These are phyloP conservation scores for Kalmanozyma brasiliensis DNA, from an alignment of 1,284 basidiomycete genomes.

Conservation along the genomic window DNA sequence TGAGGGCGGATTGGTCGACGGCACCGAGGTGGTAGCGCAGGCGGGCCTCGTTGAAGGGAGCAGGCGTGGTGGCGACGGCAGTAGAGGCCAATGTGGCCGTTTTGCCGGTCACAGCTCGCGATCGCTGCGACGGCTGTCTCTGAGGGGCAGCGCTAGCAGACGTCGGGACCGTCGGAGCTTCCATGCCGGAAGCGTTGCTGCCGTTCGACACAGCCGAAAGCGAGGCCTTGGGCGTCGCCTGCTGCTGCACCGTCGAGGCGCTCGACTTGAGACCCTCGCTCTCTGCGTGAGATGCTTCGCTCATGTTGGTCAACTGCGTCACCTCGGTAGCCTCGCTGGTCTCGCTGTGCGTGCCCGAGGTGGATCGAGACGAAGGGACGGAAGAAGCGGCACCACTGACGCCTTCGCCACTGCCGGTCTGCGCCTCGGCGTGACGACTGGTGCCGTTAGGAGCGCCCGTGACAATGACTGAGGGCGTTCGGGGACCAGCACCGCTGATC, in stretches of 20 bases:
- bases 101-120: slow-evolving; percentile 1
- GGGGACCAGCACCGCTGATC: slow-evolving; percentile 2
- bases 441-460: slow-evolving; percentile 31
- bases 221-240: slow-evolving; percentile 56
- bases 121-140: slow-evolving; percentile 19
- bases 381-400: slow-evolving; percentile 31
- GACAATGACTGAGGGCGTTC: slow-evolving; percentile 44
- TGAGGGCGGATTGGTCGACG: slow-evolving; percentile 90
- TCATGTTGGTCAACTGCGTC: slow-evolving; percentile 40
- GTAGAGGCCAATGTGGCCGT: background rate
- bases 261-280: slow-evolving; percentile 54
- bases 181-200: slow-evolving; percentile 23
- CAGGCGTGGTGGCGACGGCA: background rate
- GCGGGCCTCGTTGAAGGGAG: slow-evolving; percentile 71
- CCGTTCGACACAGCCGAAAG: slow-evolving; percentile 34
- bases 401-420: slow-evolving; percentile 32
- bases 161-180: slow-evolving; percentile 10
- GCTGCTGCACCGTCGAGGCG: slow-evolving; percentile 59
- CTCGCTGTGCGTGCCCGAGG: slow-evolving; percentile 66
- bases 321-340: slow-evolving; percentile 49
- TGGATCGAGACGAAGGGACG: slow-evolving; percentile 60
- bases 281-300: slow-evolving; percentile 24
- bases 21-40: slow-evolving; percentile 89
- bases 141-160: slow-evolving; percentile 18
- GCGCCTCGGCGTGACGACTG: slow-evolving; percentile 28